Evolutionary conservation across 2,329 filamentous ascomycete genomes (phyloP), one percentile per base, ranked within the genome.

Genomic region (Pyrenochaeta sp.): DNA sequence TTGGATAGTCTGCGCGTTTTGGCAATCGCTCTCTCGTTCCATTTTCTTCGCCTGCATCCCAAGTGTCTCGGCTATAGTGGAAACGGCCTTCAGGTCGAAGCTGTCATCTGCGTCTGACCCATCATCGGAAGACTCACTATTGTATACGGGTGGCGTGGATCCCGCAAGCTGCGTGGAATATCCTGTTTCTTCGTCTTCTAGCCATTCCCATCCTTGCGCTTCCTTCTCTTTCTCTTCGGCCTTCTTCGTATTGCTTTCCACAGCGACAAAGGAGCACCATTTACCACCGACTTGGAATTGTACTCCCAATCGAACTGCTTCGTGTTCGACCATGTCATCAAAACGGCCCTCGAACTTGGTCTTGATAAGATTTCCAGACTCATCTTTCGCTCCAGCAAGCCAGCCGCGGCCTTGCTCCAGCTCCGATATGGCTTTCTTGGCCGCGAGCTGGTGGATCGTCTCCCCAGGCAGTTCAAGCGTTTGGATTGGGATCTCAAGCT

Each of bases 221-320:
- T 57, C 53, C 54, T 59, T 55, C 13, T 67, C 37, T 28, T 59
- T 42, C 9, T 36, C 13, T 9, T 57, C 40, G 2, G 24, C 43
- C 0, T 54, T 32, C 8, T 56, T 50, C n/a, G 30, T 52, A 3
- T 66, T 59, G 8, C 81, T 78, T 59, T 88, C 81, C 1, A 90
- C 81, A 2, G 90, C 90, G 2, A 92, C 86, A 61, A 92, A 93
- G 0, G 89, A 91, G 67, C 87, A 90, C 84, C 87, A 91, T 69
- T 88, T 90, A 1, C 88, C 86, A 2, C 83, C 85, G 8, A 92
- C 84, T 66, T 91, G 88, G 67, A 86, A 91, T 55, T 83, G 80
- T 12, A 88, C 82, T 0, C 90, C 90, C 0, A 92, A 79, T 0
- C 85, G 79, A 1, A 92, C 87, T 8, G 84, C 88, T 69, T 92